phyloP scores from a whole-genome alignment of 495 filamentous ascomycete genomes.

The Podospora appendiculata region DNA sequence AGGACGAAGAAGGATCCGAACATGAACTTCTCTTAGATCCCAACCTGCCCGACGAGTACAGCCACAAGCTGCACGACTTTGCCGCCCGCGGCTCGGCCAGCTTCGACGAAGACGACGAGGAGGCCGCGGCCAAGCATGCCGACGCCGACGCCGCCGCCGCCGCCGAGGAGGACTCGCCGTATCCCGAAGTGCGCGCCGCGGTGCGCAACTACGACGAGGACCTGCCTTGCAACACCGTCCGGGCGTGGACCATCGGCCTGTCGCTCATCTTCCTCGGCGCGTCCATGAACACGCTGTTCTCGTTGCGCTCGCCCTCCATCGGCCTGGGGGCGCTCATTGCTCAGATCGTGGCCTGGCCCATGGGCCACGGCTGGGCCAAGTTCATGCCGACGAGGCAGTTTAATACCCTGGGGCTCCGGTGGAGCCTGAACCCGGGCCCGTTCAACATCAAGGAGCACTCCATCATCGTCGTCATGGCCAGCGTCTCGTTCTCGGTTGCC shows the following conservation, averaged over 20 bases:
- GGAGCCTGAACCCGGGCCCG: slow-evolving; percentile 59
- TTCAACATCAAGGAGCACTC: slow-evolving; percentile 81
- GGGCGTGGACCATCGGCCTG: slow-evolving; percentile 67
- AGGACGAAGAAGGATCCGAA: slow-evolving; percentile 33
- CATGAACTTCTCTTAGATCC: slow-evolving; percentile 41
- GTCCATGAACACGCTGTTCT: slow-evolving; percentile 64
- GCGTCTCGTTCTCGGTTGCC: slow-evolving; percentile 51
- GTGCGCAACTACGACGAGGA: slow-evolving; percentile 60
- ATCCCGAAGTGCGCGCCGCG: slow-evolving; percentile 59
- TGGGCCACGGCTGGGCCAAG: slow-evolving; percentile 49
- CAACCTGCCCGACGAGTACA: slow-evolving; percentile 37
- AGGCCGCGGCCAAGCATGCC: slow-evolving; percentile 8
- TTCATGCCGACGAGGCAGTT: slow-evolving; percentile 44
- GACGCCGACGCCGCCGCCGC: slow-evolving; percentile 13
- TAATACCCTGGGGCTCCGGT: slow-evolving; percentile 46
- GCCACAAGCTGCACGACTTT: slow-evolving; percentile 11
- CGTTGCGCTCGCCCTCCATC: slow-evolving; percentile 57
- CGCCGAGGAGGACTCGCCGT: slow-evolving; percentile 50
- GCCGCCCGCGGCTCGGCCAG: slow-evolving; percentile 5
- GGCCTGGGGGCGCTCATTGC: slow-evolving; percentile 59
- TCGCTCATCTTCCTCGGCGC: slow-evolving; percentile 58
- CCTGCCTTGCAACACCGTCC: slow-evolving; percentile 60
- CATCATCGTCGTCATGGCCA: slow-evolving; percentile 69
- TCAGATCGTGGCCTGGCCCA: slow-evolving; percentile 63
- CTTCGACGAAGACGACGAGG: slow-evolving; percentile 33